These are phyloP conservation scores for Eutreptiella sp. DNA, from an alignment of 208 protist genomes.

Conservation along the genomic window DNA sequence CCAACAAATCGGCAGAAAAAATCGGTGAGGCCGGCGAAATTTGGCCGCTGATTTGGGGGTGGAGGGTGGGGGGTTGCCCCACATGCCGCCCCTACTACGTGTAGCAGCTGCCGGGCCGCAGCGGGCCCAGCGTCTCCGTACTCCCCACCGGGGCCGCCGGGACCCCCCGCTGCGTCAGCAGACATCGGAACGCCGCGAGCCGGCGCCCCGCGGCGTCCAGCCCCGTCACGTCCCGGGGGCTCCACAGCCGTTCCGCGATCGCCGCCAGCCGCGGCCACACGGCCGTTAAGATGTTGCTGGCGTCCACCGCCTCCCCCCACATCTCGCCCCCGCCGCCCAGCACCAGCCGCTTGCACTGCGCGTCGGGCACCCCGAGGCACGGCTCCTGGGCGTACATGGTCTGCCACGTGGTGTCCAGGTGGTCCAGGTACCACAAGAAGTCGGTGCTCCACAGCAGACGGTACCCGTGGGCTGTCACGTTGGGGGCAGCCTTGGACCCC, in stretches of 20 bases:
- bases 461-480: constrained; percentile 31
- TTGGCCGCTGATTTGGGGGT: too few species aligned
- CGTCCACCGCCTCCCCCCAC: constrained; percentile 43
- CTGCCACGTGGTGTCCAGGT: constrained; percentile 39
- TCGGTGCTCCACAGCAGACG: constrained; percentile 19
- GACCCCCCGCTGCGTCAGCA: constrained; percentile 27
- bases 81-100: too few species aligned
- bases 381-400: constrained; percentile 39
- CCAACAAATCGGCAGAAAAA: too few species aligned
- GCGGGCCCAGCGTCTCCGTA: too few species aligned
- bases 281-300: constrained; percentile 18
- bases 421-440: constrained; percentile 28
- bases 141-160: constrained; percentile 28
- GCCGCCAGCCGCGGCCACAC: constrained; percentile 36
- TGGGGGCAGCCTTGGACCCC: not conserved
- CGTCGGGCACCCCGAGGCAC: not conserved
- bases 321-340: constrained; percentile 36
- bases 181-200: constrained; percentile 25
- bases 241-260: constrained; percentile 40
- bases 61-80: too few species aligned
- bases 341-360: constrained; percentile 10
- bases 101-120: too few species aligned
- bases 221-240: constrained; percentile 14
- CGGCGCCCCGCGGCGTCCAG: constrained; percentile 8
- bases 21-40: too few species aligned